These are phyloP conservation scores for Avicennia marina DNA, from an alignment of 257 asterid genomes.

Conservation along the genomic window DNA sequence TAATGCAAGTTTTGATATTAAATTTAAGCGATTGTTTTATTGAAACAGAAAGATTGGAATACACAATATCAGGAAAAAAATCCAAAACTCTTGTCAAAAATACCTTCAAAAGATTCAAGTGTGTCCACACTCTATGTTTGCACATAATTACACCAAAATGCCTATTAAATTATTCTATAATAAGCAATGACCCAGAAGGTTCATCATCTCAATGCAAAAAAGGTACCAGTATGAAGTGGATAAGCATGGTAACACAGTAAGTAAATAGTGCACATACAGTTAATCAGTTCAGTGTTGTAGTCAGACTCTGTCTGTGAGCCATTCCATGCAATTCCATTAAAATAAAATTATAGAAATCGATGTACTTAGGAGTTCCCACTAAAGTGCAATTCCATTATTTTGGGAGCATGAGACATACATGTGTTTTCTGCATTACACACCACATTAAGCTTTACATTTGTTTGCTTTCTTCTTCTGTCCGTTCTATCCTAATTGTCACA, in stretches of 20 bases:
- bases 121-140: not conserved
- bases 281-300: too few relatives aligned
- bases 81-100: not conserved
- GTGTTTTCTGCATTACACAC: not conserved
- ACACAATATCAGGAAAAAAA: too few relatives aligned
- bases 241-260: not conserved
- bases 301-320: too few relatives aligned
- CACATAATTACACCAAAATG: not conserved
- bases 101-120: not conserved
- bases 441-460: not conserved
- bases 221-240: not conserved
- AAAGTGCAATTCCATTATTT: not conserved
- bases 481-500: not conserved
- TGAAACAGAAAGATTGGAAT: too few relatives aligned
- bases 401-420: constrained; percentile 6
- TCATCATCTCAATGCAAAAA: not conserved
- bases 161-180: not conserved
- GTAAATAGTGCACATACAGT: not conserved
- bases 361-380: not conserved
- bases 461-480: not conserved
- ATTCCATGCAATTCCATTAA: not conserved
- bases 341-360: not conserved
- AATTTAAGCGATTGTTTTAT: too few relatives aligned
- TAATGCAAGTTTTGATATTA: too few relatives aligned
- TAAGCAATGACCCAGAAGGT: not conserved